These are phyloP conservation scores for Allantophomopsis cytisporea DNA, from an alignment of 2,329 filamentous ascomycete species.

Conservation along the genomic window DNA sequence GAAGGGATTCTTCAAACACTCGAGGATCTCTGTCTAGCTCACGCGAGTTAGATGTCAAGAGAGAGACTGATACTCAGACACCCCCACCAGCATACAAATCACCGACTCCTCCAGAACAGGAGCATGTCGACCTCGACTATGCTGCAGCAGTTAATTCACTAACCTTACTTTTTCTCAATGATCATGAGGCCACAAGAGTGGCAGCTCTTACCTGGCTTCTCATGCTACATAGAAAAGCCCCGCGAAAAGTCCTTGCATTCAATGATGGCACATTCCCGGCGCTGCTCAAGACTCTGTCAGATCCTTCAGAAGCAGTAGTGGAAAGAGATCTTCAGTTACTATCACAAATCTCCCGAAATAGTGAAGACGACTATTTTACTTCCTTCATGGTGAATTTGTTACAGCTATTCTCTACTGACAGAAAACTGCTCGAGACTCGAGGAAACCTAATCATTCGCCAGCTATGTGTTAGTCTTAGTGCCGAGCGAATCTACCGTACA, in stretches of 20 bases:
- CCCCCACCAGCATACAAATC: constrained; percentile 23
- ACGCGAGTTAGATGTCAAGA: constrained; percentile 36
- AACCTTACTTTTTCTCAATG: constrained; percentile 87
- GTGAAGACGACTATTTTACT: constrained; percentile 92
- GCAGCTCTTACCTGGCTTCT: constrained; percentile 93
- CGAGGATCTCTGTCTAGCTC: constrained; percentile 22
- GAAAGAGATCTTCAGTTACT: constrained; percentile 86
- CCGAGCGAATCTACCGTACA: constrained; percentile 90
- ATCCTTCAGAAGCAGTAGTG: constrained; percentile 89
- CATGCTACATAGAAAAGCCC: constrained; percentile 93
- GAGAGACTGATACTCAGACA: constrained; percentile 37
- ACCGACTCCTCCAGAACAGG: constrained; percentile 23
- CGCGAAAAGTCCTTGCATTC: constrained; percentile 83
- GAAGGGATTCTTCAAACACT: constrained; percentile 16
- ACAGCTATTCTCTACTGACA: constrained; percentile 89
- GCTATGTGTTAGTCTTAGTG: constrained; percentile 81
- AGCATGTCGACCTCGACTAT: constrained; percentile 75
- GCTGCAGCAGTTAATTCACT: constrained; percentile 87
- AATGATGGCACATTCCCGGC: constrained; percentile 97
- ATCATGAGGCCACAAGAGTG: constrained; percentile 90
- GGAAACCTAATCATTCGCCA: constrained; percentile 96
- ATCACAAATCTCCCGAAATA: constrained; percentile 92
- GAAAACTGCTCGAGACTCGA: constrained; percentile 77
- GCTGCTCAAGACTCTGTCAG: constrained; percentile 87
- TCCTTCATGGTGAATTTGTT: constrained; percentile 97